Percentiles rank a stretch among this genome's conserved stretches.
These are phyloP conservation scores for Mortierella alpina DNA, from an alignment of 192 early-diverging fungal genomes.

Conservation along the genomic window DNA sequence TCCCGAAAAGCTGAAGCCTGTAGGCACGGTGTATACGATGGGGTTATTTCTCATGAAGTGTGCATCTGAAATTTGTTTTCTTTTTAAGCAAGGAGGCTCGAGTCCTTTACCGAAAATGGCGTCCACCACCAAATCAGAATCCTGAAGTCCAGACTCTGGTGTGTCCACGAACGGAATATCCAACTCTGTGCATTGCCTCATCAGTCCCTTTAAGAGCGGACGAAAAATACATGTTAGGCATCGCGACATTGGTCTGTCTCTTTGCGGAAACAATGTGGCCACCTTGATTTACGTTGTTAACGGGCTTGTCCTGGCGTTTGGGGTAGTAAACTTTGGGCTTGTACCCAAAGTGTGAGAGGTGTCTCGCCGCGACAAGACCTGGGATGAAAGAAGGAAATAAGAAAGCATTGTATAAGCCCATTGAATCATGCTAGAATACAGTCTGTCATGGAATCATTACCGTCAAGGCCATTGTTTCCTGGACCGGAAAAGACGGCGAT, in stretches of 20 bases:
- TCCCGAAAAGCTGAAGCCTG: conserved; percentile 89
- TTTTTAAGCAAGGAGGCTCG: too few relatives aligned
- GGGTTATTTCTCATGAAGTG: neutral
- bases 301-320: conserved; percentile 76
- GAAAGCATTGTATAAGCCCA: neutral
- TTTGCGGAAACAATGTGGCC: neutral
- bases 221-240: neutral
- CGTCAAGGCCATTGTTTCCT: conserved; percentile 99
- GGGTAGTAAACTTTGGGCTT: conserved; percentile 84
- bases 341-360: conserved; percentile 92
- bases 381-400: neutral
- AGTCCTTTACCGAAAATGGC: conserved; percentile 80
- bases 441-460: conserved; percentile 23
- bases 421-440: neutral
- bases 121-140: conserved; percentile 82
- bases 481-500: conserved; percentile 82
- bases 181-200: conserved; percentile 78
- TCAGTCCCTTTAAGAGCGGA: conserved; percentile 57
- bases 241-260: neutral
- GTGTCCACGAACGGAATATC: conserved; percentile 69
- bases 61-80: neutral
- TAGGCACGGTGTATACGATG: neutral
- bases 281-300: conserved; percentile 33
- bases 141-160: conserved; percentile 47
- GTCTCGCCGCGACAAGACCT: conserved; percentile 92